phyloP scores from a whole-genome alignment of 805 yeast genomes.

The Schizosaccharomyces lindneri region DNA sequence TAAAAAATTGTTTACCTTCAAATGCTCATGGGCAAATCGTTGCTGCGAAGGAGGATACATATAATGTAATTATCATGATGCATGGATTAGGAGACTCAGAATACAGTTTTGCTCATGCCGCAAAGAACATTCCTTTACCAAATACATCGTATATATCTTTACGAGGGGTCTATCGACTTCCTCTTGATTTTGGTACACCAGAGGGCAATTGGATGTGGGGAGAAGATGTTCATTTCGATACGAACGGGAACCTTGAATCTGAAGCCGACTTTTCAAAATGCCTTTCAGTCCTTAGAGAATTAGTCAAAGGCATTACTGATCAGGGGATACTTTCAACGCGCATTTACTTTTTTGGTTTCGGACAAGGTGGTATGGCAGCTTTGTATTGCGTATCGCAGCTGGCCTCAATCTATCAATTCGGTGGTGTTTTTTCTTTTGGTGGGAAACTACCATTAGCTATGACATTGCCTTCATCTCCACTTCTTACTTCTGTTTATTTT shows the following conservation, averaged over 20 bases:
- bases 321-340: neutral
- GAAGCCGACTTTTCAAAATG: constrained; percentile 1
- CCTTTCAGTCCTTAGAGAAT: neutral
- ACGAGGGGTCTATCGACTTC: neutral
- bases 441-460: neutral
- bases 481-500: neutral
- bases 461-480: neutral
- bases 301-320: neutral
- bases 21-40: neutral
- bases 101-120: neutral
- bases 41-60: neutral
- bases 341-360: neutral
- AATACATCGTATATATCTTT: neutral
- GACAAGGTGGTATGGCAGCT: constrained; percentile 2
- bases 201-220: constrained; percentile 3
- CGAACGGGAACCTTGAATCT: neutral
- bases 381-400: neutral
- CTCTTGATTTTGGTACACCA: neutral
- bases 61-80: neutral
- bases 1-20: neutral
- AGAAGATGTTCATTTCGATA: neutral
- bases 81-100: constrained; percentile 2
- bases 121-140: neutral
- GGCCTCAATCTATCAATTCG: neutral
- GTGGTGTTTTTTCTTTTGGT: constrained; percentile 1